Evolutionary conservation across 1,139 yeast genomes (phyloP).

Genomic region (Geotrichum fermentans): DNA sequence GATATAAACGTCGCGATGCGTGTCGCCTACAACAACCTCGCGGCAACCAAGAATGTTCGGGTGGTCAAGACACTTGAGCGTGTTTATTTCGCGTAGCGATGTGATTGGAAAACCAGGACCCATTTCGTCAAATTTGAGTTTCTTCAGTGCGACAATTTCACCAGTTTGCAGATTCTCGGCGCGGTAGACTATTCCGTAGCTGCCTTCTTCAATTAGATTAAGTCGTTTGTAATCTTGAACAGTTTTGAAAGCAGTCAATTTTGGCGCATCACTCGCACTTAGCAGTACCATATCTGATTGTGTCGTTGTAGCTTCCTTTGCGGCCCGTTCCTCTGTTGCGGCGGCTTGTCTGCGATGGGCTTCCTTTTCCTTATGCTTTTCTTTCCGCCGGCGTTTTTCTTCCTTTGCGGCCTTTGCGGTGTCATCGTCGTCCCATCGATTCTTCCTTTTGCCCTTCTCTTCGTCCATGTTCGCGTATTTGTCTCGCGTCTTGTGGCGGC

Average conservation of each 20-base stretch:
- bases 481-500: too few relatives aligned
- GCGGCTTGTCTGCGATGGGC: not conserved
- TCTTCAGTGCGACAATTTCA: constrained; percentile 56
- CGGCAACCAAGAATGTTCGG: constrained; percentile 59
- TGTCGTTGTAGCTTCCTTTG: not conserved
- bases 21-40: constrained; percentile 54
- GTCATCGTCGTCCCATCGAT: constrained; percentile 6
- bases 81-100: constrained; percentile 75
- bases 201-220: constrained; percentile 42
- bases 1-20: constrained; percentile 28
- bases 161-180: constrained; percentile 50
- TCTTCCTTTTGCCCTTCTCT: constrained; percentile 26
- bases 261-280: not conserved
- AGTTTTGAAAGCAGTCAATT: not conserved
- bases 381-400: constrained; percentile 7
- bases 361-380: not conserved
- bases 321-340: not conserved
- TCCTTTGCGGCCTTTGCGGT: not conserved
- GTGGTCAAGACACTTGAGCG: constrained; percentile 57
- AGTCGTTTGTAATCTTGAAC: constrained; percentile 26
- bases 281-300: constrained; percentile 2
- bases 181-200: constrained; percentile 46
- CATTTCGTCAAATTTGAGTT: constrained; percentile 51
- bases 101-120: constrained; percentile 74
- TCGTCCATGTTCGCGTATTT: too few relatives aligned